Conservation (phyloP, 345 rosid genomes). For the Eutrema japonicum region DNA sequence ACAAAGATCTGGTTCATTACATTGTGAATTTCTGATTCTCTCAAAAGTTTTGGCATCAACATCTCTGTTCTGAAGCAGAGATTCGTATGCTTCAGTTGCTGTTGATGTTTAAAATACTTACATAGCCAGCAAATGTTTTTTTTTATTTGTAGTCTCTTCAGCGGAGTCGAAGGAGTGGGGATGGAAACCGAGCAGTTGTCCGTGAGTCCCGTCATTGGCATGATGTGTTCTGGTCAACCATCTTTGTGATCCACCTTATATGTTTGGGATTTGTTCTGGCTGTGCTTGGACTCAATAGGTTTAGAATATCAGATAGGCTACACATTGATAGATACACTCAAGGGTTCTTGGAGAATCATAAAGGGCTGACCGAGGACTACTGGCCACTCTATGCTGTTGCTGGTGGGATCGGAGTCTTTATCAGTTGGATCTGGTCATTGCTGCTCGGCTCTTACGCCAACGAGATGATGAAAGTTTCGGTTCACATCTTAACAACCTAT, state of each 20-base stretch:
- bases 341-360: slow-evolving; percentile 47
- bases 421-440: slow-evolving; percentile 82
- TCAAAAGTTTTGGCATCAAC: background rate
- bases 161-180: slow-evolving; percentile 62
- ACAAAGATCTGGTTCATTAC: background rate
- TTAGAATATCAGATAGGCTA: slow-evolving; percentile 71
- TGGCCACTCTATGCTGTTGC: slow-evolving; percentile 94
- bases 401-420: slow-evolving; percentile 70
- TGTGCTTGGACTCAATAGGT: slow-evolving; percentile 76
- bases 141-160: slow-evolving; percentile 56
- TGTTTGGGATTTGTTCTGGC: slow-evolving; percentile 64
- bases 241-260: slow-evolving; percentile 72
- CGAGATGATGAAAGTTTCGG: slow-evolving; percentile 87
- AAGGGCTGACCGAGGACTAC: slow-evolving; percentile 74
- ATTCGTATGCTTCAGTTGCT: background rate
- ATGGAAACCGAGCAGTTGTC: slow-evolving; percentile 52
- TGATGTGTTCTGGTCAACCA: slow-evolving; percentile 86
- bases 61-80: background rate
- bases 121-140: background rate
- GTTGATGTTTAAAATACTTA: background rate
- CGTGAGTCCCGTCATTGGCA: slow-evolving; percentile 75
- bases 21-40: background rate
- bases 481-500: slow-evolving; percentile 88
- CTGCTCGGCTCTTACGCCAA: slow-evolving; percentile 75
- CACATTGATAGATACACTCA: slow-evolving; percentile 67